Conservation (phyloP, 1,284 basidiomycete genomes). For the Jaminaea rosea region DNA sequence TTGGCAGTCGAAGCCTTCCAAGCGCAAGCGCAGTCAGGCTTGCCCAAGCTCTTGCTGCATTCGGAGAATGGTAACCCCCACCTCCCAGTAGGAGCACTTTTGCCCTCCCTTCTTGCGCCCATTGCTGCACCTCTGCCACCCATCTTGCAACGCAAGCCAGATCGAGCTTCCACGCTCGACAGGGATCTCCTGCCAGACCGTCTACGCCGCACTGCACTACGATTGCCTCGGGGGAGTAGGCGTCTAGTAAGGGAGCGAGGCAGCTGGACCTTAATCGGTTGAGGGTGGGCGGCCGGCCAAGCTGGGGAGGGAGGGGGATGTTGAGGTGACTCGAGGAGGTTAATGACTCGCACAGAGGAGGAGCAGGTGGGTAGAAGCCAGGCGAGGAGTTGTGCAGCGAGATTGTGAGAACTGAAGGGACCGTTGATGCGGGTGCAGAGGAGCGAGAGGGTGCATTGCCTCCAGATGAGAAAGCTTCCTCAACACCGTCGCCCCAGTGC, state of each 20-base stretch:
- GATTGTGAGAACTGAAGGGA: slow-evolving; percentile 71
- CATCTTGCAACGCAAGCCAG: slow-evolving; percentile 43
- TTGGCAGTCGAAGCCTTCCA: slow-evolving; percentile 1
- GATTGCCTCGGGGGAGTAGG: slow-evolving; percentile 66
- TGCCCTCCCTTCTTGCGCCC: too few species aligned
- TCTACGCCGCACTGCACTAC: slow-evolving; percentile 80
- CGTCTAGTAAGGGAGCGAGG: slow-evolving; percentile 55
- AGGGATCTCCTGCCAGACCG: slow-evolving; percentile 70
- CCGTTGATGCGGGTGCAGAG: slow-evolving; percentile 53
- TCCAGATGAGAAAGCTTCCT: slow-evolving; percentile 47
- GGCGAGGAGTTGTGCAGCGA: slow-evolving; percentile 74
- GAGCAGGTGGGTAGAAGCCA: slow-evolving; percentile 20
- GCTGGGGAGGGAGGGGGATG: slow-evolving; percentile 17
- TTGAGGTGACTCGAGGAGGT: slow-evolving; percentile 6
- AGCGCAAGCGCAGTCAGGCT: slow-evolving; percentile 16
- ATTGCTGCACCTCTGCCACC: not conserved
- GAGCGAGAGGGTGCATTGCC: too few species aligned
- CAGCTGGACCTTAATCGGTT: too few species aligned
- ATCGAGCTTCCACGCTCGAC: slow-evolving; percentile 62
- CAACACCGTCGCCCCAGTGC: slow-evolving; percentile 79
- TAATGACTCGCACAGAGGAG: not conserved
- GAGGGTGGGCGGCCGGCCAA: too few species aligned
- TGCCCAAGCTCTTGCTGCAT: slow-evolving; percentile 20
- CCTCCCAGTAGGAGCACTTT: slow-evolving; percentile 19
- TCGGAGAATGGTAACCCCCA: slow-evolving; percentile 19